A percentile compares a stretch with the other conserved stretches of the same genome.
phyloP scores from a whole-genome alignment of 2,329 filamentous ascomycete genomes.

The Raffaelea albimanens region DNA sequence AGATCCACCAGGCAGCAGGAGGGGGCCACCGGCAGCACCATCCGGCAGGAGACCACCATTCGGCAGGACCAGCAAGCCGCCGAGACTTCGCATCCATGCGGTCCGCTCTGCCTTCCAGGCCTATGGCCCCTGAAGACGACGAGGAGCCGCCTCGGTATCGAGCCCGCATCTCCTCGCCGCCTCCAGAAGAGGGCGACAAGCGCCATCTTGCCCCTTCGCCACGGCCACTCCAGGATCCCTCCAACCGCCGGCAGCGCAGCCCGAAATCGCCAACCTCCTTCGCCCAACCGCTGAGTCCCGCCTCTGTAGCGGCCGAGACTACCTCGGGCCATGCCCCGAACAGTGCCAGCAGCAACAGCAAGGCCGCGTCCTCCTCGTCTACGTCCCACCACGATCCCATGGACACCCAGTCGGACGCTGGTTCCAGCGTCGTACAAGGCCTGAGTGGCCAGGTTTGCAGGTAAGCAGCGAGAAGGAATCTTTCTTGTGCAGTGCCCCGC shows the following conservation, averaged over 20 bases:
- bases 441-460: slow-evolving; percentile 62
- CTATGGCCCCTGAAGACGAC: slow-evolving; percentile 13
- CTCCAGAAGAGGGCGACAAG: slow-evolving; percentile 14
- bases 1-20: too few species aligned
- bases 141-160: slow-evolving; percentile 5
- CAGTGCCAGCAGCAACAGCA: too few species aligned
- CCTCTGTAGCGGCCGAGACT: slow-evolving; percentile 9
- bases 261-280: slow-evolving; percentile 5
- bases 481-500: too few species aligned
- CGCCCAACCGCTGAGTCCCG: slow-evolving; percentile 11
- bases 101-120: slow-evolving; percentile 16
- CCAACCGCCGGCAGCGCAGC: slow-evolving; percentile 3
- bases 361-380: neutral
- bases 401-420: slow-evolving; percentile 8
- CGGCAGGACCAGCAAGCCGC: too few species aligned
- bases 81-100: slow-evolving; percentile 9
- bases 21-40: too few species aligned
- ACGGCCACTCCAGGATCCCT: neutral
- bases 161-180: slow-evolving; percentile 14
- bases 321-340: neutral
- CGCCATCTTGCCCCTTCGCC: slow-evolving; percentile 5
- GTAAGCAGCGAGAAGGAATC: slow-evolving; percentile 30
- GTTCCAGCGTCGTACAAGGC: slow-evolving; percentile 14
- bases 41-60: neutral
- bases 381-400: slow-evolving; percentile 4